phyloP scores from a whole-genome alignment of 192 early-diverging fungal species.

The Pilobolus umbonatus region DNA sequence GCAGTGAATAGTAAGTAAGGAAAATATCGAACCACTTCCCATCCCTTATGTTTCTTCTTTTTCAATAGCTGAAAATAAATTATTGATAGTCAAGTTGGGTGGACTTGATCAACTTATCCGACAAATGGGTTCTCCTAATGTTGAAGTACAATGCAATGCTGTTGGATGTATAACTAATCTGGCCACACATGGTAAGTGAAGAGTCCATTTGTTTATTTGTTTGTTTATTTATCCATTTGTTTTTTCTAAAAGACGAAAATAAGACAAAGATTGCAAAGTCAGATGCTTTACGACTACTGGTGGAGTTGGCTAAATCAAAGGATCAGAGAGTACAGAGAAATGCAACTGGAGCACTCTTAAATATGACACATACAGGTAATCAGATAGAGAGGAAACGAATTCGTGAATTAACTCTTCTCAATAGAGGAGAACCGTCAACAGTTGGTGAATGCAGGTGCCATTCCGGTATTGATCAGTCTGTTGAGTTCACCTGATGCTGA shows the following conservation, averaged over 20 bases:
- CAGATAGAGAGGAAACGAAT: constrained; percentile 4
- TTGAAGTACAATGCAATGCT: constrained; percentile 91
- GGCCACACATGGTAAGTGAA: constrained; percentile 66
- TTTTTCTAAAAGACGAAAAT: constrained; percentile 65
- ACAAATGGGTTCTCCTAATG: constrained; percentile 79
- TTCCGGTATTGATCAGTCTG: constrained; percentile 77
- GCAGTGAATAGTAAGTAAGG: constrained; percentile 60
- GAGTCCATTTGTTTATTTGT: neutral
- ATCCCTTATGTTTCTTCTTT: constrained; percentile 11
- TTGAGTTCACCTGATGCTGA: constrained; percentile 74
- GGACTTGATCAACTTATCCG: constrained; percentile 80
- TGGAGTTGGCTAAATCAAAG: constrained; percentile 68
- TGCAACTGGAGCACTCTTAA: constrained; percentile 84
- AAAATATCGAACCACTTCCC: neutral
- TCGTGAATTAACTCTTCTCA: neutral
- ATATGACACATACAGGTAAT: constrained; percentile 82
- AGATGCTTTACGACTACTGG: constrained; percentile 69
- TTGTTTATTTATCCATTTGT: constrained; percentile 6
- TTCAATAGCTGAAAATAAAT: constrained; percentile 72
- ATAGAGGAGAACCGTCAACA: constrained; percentile 72
- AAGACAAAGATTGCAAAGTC: constrained; percentile 85
- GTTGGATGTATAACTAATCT: constrained; percentile 93
- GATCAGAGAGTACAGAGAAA: constrained; percentile 87
- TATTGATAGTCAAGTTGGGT: constrained; percentile 78
- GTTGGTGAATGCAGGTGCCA: constrained; percentile 75